Evolutionary conservation across 2,329 filamentous ascomycete species (phyloP).

Genomic region (Keithomyces neogunnii): DNA sequence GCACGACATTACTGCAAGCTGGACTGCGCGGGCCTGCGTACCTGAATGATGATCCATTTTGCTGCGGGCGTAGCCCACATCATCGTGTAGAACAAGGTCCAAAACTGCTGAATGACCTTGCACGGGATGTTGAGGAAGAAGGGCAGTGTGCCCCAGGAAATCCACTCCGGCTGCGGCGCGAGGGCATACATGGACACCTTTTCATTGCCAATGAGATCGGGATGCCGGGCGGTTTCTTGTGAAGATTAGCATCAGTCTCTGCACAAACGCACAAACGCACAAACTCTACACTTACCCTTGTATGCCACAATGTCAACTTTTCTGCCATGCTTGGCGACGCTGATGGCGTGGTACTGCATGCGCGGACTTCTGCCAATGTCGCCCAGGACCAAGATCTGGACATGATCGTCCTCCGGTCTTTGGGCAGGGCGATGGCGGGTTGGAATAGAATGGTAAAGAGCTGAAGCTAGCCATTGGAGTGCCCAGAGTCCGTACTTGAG

Average conservation of each 20-base stretch:
- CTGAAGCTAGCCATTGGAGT: slow-evolving; percentile 14
- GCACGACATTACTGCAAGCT: not conserved
- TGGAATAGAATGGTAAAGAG: slow-evolving; percentile 20
- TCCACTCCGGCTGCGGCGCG: slow-evolving; percentile 53
- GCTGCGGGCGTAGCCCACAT: slow-evolving; percentile 66
- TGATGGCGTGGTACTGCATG: slow-evolving; percentile 97
- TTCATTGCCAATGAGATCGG: slow-evolving; percentile 61
- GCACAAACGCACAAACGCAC: not conserved
- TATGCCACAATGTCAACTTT: slow-evolving; percentile 84
- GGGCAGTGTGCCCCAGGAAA: slow-evolving; percentile 61
- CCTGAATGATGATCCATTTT: slow-evolving; percentile 79
- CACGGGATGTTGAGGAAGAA: slow-evolving; percentile 73
- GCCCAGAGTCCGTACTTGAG: slow-evolving; percentile 17
- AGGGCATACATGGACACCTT: slow-evolving; percentile 66
- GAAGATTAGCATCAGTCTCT: not conserved
- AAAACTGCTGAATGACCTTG: slow-evolving; percentile 79
- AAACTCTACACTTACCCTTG: slow-evolving; percentile 43
- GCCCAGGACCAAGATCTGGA: slow-evolving; percentile 85
- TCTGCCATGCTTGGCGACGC: slow-evolving; percentile 74
- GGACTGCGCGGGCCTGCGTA: slow-evolving; percentile 21
- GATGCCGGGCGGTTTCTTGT: slow-evolving; percentile 69
- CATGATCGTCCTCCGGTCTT: slow-evolving; percentile 29
- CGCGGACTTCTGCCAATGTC: slow-evolving; percentile 93
- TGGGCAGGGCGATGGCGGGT: slow-evolving; percentile 25
- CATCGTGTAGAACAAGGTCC: slow-evolving; percentile 61